These are phyloP conservation scores for Lipomyces sp. DNA, from an alignment of 805 yeast genomes.

Conservation along the genomic window DNA sequence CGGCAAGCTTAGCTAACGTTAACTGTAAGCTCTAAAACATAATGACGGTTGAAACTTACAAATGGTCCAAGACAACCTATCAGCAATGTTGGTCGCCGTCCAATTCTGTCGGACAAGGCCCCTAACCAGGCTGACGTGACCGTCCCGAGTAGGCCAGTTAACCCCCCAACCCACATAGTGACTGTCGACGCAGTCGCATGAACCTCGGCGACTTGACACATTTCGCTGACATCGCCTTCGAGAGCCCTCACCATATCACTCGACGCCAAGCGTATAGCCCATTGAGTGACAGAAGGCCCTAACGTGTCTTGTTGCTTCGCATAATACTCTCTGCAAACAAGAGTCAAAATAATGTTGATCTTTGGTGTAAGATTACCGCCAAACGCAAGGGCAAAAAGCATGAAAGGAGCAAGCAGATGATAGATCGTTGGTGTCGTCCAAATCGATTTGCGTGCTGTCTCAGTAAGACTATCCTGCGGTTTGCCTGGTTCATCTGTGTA, in stretches of 20 bases:
- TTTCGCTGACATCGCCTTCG: conserved; percentile 22
- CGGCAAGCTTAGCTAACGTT: conserved; percentile 13
- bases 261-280: background rate
- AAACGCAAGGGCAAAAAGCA: conserved; percentile 23
- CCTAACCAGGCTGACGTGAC: conserved; percentile 23
- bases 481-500: conserved; percentile 30
- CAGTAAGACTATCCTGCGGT: conserved; percentile 14
- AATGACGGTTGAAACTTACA: conserved; percentile 7
- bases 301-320: conserved; percentile 15
- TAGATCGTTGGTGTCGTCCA: conserved; percentile 13
- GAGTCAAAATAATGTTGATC: conserved; percentile 27
- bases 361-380: conserved; percentile 34
- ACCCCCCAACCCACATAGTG: conserved; percentile 30
- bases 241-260: background rate
- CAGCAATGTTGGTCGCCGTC: conserved; percentile 21
- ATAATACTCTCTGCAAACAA: conserved; percentile 30
- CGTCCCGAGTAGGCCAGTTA: conserved; percentile 29
- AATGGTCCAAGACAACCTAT: conserved; percentile 27
- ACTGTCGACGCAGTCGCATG: conserved; percentile 24
- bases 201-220: conserved; percentile 29
- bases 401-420: conserved; percentile 22
- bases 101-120: conserved; percentile 23
- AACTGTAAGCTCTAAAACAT: background rate
- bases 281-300: background rate
- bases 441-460: background rate